These are phyloP conservation scores for Micractinium conductrix DNA, from an alignment of 139 green algal genomes.

Conservation along the genomic window DNA sequence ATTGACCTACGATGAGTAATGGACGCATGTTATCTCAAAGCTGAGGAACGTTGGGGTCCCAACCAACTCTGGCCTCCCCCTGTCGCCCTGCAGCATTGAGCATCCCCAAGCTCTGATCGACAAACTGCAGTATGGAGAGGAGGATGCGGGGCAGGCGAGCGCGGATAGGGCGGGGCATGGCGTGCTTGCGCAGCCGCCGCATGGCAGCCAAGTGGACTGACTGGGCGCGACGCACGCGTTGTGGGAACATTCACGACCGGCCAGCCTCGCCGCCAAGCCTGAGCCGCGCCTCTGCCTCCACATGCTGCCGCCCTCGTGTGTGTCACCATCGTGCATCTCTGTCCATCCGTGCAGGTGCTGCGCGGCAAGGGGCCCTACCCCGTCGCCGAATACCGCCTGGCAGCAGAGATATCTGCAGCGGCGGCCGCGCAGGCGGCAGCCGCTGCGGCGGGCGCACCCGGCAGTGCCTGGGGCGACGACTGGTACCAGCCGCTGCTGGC, in stretches of 20 bases:
- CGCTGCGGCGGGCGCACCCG: background rate
- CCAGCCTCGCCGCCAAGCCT: no score
- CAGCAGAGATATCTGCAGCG: constrained; percentile 38
- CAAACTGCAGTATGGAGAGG: constrained; percentile 67
- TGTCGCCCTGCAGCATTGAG: constrained; percentile 58
- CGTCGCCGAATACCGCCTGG: constrained; percentile 85
- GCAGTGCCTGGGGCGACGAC: background rate
- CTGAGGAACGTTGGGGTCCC: no score
- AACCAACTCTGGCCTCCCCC: no score
- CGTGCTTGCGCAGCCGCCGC: no score
- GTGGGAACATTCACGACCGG: no score
- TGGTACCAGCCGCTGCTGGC: constrained; percentile 29
- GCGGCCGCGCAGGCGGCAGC: background rate
- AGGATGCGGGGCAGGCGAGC: constrained; percentile 48
- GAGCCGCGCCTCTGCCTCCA: no score
- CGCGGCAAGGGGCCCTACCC: constrained; percentile 76
- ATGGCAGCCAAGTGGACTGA: no score
- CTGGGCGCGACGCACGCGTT: no score
- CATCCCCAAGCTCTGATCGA: constrained; percentile 86
- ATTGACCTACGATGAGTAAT: no score
- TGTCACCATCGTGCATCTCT: background rate
- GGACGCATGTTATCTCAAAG: no score
- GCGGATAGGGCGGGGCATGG: background rate
- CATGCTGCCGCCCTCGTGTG: background rate
- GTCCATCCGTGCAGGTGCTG: constrained; percentile 47